These are phyloP conservation scores for Populus simonii DNA, from an alignment of 345 rosid genomes.

Conservation along the genomic window DNA sequence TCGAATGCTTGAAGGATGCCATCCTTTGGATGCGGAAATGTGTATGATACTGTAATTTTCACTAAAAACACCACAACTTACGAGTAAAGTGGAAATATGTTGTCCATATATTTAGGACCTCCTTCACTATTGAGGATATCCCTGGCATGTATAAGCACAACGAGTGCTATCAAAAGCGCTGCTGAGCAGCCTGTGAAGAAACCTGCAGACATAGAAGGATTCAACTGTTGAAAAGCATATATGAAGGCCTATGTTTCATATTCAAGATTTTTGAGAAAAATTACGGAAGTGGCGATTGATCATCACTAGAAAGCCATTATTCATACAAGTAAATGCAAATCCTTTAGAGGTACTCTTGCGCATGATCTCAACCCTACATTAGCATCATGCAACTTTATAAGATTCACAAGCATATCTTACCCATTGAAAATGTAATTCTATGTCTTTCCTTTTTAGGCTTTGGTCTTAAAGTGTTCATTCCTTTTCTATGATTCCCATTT, in stretches of 20 bases:
- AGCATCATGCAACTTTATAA: not conserved
- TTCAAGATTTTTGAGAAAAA: too few species aligned
- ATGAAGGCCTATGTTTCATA: too few species aligned
- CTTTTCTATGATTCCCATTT: slow-evolving; percentile 66
- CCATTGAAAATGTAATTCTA: slow-evolving; percentile 57
- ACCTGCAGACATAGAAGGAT: slow-evolving; percentile 36
- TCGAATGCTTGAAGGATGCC: too few species aligned
- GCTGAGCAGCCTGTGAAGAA: slow-evolving; percentile 56
- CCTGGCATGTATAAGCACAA: slow-evolving; percentile 51
- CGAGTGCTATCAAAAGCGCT: slow-evolving; percentile 56
- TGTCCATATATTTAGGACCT: slow-evolving; percentile 56
- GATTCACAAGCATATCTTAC: slow-evolving; percentile 29
- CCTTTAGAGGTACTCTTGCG: not conserved
- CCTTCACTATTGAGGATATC: slow-evolving; percentile 45
- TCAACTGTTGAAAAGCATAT: too few species aligned
- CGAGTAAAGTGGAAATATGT: slow-evolving; percentile 78
- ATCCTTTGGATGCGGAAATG: too few species aligned
- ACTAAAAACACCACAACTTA: slow-evolving; percentile 6
- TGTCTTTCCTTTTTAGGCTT: slow-evolving; percentile 58
- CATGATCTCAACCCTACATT: not conserved
- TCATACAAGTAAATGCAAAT: not conserved
- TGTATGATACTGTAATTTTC: too few species aligned
- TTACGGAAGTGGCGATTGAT: too few species aligned
- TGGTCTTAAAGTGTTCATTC: slow-evolving; percentile 57
- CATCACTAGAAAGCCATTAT: too few species aligned